Percentiles rank a stretch among this genome's conserved stretches.
These are phyloP conservation scores for Colletotrichum sp. DNA, from an alignment of 2,329 filamentous ascomycete genomes.

Conservation along the genomic window DNA sequence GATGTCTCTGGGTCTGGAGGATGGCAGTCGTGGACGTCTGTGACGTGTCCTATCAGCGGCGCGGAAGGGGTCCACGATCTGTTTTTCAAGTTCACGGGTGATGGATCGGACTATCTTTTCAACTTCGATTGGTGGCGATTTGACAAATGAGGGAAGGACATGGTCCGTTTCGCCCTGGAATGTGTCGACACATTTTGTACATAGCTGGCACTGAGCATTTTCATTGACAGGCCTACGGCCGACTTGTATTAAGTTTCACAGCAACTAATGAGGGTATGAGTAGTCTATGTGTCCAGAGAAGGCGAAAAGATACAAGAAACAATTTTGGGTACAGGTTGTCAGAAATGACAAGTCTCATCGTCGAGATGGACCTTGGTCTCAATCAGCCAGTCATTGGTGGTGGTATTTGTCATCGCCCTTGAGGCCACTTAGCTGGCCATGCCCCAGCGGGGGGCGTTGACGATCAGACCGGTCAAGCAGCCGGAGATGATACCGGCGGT, in stretches of 20 bases:
- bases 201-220: not conserved
- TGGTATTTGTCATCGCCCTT: not conserved
- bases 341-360: not conserved
- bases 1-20: not conserved
- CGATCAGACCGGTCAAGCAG: conserved; percentile 60
- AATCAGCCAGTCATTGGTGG: not conserved
- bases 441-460: conserved; percentile 60
- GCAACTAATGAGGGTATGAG: conserved; percentile 6
- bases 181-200: not conserved
- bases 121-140: not conserved
- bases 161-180: accelerated
- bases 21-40: not conserved
- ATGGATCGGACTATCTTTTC: not conserved
- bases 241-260: not conserved
- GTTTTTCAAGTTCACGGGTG: not conserved
- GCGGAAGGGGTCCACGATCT: not conserved
- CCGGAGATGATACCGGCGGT: conserved; percentile 58
- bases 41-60: not conserved
- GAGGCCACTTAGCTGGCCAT: not conserved
- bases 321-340: not conserved
- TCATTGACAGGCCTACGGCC: not conserved
- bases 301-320: not conserved
- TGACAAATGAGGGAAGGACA: not conserved
- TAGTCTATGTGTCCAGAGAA: conserved; percentile 1
- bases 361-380: not conserved